Percentiles rank a stretch among this genome's conserved stretches.
These are phyloP conservation scores for Allomyces arbusculus DNA, from an alignment of 192 early-diverging fungal genomes.

Conservation along the genomic window DNA sequence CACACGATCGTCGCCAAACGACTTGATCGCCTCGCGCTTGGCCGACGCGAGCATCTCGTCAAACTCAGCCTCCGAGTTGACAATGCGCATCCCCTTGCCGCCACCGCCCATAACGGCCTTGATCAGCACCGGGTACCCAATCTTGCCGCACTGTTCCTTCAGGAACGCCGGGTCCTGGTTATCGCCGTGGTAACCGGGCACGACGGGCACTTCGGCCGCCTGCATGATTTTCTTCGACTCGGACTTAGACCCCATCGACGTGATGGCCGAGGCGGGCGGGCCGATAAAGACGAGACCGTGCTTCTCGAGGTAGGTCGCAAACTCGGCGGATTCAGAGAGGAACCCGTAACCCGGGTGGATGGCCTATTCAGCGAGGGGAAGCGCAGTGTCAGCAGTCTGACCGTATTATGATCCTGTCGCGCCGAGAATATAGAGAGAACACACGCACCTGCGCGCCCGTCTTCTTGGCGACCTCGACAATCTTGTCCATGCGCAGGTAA, in stretches of 20 bases:
- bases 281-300: conserved; percentile 72
- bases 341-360: conserved; percentile 97
- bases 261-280: conserved; percentile 67
- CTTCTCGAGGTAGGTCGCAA: conserved; percentile 47
- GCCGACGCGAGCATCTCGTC: conserved; percentile 66
- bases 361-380: conserved; percentile 28
- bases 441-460: conserved; percentile 49
- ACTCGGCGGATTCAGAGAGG: conserved; percentile 79
- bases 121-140: conserved; percentile 91
- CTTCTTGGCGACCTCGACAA: conserved; percentile 51
- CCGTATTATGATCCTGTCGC: not conserved
- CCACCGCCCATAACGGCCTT: conserved; percentile 95
- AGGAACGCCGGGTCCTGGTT: conserved; percentile 57
- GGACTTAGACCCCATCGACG: conserved; percentile 83
- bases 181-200: conserved; percentile 85
- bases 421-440: not conserved
- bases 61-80: conserved; percentile 52
- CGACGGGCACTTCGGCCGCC: conserved; percentile 67
- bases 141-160: conserved; percentile 49
- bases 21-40: conserved; percentile 66
- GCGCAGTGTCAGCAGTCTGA: not conserved
- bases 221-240: conserved; percentile 84
- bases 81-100: conserved; percentile 95
- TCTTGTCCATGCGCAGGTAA: conserved; percentile 61
- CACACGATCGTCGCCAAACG: conserved; percentile 74